Percentiles rank a stretch among this genome's conserved stretches.
Evolutionary conservation across 2,329 filamentous ascomycete genomes (phyloP).

Genomic region (Botrytis pseudocinerea): DNA sequence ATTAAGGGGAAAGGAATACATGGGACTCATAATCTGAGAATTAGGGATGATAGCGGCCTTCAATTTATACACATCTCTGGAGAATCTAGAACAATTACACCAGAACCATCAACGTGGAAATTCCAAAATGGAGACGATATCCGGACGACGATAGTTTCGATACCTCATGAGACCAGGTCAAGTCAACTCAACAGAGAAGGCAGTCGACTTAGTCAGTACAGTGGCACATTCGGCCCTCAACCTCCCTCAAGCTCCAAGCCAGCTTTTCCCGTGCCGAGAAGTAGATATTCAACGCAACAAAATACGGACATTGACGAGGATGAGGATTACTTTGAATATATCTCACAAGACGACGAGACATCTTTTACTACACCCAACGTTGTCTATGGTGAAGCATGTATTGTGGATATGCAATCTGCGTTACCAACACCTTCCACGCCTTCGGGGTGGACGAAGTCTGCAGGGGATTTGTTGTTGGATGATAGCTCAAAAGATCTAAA

Average conservation of each 20-base stretch:
- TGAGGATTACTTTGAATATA: slow-evolving; percentile 25
- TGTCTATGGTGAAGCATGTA: slow-evolving; percentile 37
- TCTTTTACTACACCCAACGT: slow-evolving; percentile 28
- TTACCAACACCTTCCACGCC: slow-evolving; percentile 22
- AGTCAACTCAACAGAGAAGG: not conserved
- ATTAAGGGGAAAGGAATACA: not conserved
- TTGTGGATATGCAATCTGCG: slow-evolving; percentile 37
- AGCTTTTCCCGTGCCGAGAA: slow-evolving; percentile 7
- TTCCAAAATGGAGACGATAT: slow-evolving; percentile 27
- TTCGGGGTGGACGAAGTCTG: slow-evolving; percentile 30
- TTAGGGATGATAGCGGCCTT: not conserved
- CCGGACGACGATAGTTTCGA: slow-evolving; percentile 29
- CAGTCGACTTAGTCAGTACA: slow-evolving; percentile 2
- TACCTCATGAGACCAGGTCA: slow-evolving; percentile 23
- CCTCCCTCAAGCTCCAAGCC: not conserved
- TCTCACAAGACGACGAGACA: slow-evolving; percentile 23
- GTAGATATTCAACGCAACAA: slow-evolving; percentile 9
- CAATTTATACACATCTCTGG: slow-evolving; percentile 13
- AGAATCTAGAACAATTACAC: slow-evolving; percentile 10
- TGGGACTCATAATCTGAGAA: not conserved
- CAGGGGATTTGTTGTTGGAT: slow-evolving; percentile 23
- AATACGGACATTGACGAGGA: slow-evolving; percentile 21
- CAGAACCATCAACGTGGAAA: not conserved
- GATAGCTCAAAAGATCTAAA: not conserved
- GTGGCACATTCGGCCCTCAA: slow-evolving; percentile 22